These are phyloP conservation scores for Irpex lacteus DNA, from an alignment of 1,284 basidiomycete species.

Conservation along the genomic window DNA sequence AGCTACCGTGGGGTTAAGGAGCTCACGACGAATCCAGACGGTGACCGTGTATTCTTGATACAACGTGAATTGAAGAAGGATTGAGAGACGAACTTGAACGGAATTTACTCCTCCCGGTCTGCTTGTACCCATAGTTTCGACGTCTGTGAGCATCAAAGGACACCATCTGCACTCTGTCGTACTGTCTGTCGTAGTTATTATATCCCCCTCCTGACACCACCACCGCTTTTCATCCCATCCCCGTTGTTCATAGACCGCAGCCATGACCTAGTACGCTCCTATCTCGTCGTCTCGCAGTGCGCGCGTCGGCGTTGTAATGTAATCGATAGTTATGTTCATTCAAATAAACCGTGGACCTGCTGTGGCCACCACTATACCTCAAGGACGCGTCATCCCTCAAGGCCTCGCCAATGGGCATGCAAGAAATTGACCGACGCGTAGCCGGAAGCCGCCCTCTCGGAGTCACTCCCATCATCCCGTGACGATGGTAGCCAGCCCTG, in stretches of 20 bases:
- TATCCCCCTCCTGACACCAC: not conserved
- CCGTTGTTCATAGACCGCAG: constrained; percentile 1
- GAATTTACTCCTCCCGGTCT: not conserved
- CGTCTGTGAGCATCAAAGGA: constrained; percentile 11
- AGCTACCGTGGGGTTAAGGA: constrained; percentile 60
- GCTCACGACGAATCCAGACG: constrained; percentile 50
- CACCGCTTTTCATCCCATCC: not conserved
- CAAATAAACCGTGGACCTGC: not conserved
- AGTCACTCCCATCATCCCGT: not conserved
- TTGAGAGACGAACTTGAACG: constrained; percentile 27
- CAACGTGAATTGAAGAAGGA: constrained; percentile 74
- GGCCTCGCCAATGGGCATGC: constrained; percentile 6
- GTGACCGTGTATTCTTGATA: constrained; percentile 74
- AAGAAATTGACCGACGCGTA: constrained; percentile 10
- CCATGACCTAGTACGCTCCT: constrained; percentile 3
- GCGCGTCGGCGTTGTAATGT: constrained; percentile 6
- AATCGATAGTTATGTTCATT: not conserved
- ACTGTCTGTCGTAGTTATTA: constrained; percentile 8
- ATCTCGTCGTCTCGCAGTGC: constrained; percentile 5
- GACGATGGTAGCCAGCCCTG: not conserved
- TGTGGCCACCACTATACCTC: not conserved
- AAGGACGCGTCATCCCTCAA: not conserved
- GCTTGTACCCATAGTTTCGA: constrained; percentile 9
- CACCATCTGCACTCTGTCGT: constrained; percentile 6
- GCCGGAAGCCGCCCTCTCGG: constrained; percentile 4